Conservation (phyloP, 768 basidiomycete species). For the Saitozyma sp. region DNA sequence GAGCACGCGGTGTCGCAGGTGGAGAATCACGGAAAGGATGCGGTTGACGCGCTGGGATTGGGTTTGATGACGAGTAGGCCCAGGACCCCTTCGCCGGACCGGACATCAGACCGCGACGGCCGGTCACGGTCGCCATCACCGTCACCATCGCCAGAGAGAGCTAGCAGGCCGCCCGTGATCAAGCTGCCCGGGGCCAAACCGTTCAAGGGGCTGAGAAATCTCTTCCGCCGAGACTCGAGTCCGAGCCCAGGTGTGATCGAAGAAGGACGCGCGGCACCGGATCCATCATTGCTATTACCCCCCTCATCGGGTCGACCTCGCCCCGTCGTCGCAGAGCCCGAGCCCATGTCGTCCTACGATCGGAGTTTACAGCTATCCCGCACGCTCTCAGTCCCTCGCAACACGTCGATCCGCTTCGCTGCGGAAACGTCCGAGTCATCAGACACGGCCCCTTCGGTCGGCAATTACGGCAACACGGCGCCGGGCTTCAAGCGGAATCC, state of each 20-base stretch:
- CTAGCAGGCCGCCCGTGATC: too few relatives aligned
- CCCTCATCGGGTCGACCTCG: background rate
- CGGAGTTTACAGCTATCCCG: slow-evolving; percentile 18
- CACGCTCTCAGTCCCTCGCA: slow-evolving; percentile 19
- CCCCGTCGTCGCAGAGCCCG: slow-evolving; percentile 4
- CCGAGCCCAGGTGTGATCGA: too few relatives aligned
- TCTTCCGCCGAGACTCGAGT: too few relatives aligned
- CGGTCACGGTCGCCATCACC: too few relatives aligned
- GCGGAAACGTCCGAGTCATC: slow-evolving; percentile 28
- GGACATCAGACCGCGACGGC: too few relatives aligned
- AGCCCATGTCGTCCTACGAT: background rate
- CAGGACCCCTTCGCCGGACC: too few relatives aligned
- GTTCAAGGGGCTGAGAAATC: too few relatives aligned
- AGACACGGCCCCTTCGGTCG: slow-evolving; percentile 43
- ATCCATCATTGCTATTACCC: slow-evolving; percentile 10
- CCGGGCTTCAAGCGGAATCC: slow-evolving; percentile 42
- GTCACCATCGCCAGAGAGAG: too few relatives aligned
- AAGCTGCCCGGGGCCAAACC: too few relatives aligned
- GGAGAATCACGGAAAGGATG: slow-evolving; percentile 28
- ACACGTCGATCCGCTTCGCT: slow-evolving; percentile 43
- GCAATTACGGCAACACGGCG: slow-evolving; percentile 30
- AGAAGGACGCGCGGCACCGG: slow-evolving; percentile 13
- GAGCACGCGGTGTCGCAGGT: slow-evolving; percentile 35
- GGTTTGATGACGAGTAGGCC: slow-evolving; percentile 26
- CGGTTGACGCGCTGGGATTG: slow-evolving; percentile 35